These are phyloP conservation scores for Gossypium herbaceum DNA, from an alignment of 345 rosid species.

Conservation along the genomic window DNA sequence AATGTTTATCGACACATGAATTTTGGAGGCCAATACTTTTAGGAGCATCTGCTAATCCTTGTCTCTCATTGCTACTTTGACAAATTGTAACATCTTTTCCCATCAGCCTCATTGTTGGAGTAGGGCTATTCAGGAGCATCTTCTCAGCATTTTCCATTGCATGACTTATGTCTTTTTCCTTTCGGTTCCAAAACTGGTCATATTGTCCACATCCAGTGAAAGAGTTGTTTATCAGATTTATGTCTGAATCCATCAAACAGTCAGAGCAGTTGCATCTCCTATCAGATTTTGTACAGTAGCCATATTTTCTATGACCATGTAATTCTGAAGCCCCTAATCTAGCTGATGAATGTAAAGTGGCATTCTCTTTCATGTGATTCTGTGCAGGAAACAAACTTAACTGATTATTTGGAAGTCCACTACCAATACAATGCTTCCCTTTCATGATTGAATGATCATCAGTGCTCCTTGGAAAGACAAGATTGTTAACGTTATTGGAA, in stretches of 20 bases:
- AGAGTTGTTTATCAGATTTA: constrained; percentile 24
- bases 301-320: constrained; percentile 23
- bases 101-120: constrained; percentile 63
- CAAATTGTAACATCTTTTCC: constrained; percentile 64
- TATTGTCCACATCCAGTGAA: constrained; percentile 17
- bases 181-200: constrained; percentile 23
- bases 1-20: constrained; percentile 17
- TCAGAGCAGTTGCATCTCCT: constrained; percentile 20
- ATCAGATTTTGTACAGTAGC: constrained; percentile 20
- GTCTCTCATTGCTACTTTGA: constrained; percentile 31
- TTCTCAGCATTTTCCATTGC: constrained; percentile 21
- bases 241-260: constrained; percentile 27
- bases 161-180: constrained; percentile 18
- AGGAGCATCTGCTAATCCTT: constrained; percentile 31
- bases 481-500: constrained; percentile 21
- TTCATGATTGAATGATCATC: constrained; percentile 22
- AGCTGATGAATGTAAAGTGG: constrained; percentile 26
- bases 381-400: constrained; percentile 28
- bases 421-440: constrained; percentile 25
- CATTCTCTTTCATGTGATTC: constrained; percentile 23
- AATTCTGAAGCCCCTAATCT: constrained; percentile 34
- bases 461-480: constrained; percentile 15
- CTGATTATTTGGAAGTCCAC: constrained; percentile 24
- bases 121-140: constrained; percentile 26
- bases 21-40: constrained; percentile 3